Evolutionary conservation across 2,329 filamentous ascomycete genomes (phyloP).

Genomic region (Sphaceloma murrayae): DNA sequence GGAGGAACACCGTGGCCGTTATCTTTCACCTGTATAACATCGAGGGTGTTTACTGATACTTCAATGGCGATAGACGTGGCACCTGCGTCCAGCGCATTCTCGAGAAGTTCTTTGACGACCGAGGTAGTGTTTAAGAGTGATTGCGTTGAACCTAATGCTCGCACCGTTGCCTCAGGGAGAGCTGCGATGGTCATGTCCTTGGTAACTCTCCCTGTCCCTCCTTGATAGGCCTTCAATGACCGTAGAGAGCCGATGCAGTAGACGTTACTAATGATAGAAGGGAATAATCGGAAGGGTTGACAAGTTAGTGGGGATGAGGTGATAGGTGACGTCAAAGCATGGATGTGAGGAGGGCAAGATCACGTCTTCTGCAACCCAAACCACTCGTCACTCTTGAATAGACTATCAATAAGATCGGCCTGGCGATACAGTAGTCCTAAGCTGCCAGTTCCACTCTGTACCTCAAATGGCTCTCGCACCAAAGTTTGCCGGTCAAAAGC

Average conservation of each 20-base stretch:
- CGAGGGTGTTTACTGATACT: slow-evolving; percentile 56
- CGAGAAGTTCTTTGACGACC: slow-evolving; percentile 66
- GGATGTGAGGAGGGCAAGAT: not conserved
- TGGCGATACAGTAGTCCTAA: too few relatives aligned
- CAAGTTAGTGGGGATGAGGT: not conserved
- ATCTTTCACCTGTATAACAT: slow-evolving; percentile 60
- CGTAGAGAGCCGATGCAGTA: too few relatives aligned
- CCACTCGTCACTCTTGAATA: too few relatives aligned
- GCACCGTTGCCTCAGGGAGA: slow-evolving; percentile 36
- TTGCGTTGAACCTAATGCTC: slow-evolving; percentile 52
- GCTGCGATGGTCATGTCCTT: slow-evolving; percentile 34
- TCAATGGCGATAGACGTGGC: slow-evolving; percentile 57
- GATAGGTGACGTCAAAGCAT: not conserved
- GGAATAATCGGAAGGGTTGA: too few relatives aligned
- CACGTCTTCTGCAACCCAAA: too few relatives aligned
- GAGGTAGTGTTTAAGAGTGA: slow-evolving; percentile 50
- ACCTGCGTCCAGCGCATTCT: slow-evolving; percentile 65
- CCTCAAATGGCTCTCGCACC: slow-evolving; percentile 65
- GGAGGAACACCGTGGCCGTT: slow-evolving; percentile 62
- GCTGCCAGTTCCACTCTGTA: too few relatives aligned
- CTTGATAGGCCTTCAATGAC: too few relatives aligned
- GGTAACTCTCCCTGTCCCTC: too few relatives aligned
- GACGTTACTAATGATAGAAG: too few relatives aligned
- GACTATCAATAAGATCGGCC: too few relatives aligned
- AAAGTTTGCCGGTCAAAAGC: slow-evolving; percentile 64